phyloP scores from a whole-genome alignment of 2,329 filamentous ascomycete species.

The Trichoderma harzianum region DNA sequence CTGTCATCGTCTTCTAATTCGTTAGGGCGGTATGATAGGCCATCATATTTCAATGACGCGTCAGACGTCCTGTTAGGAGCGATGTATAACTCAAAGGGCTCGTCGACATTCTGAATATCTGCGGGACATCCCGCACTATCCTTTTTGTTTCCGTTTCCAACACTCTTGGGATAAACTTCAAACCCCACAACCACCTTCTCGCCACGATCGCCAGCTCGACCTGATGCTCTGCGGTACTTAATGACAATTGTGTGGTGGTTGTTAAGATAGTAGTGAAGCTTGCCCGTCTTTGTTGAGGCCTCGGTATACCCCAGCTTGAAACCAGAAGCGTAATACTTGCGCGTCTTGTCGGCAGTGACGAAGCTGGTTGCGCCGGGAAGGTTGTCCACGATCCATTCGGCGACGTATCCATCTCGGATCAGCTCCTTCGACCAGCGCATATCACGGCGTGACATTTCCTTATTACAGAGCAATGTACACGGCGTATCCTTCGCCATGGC shows the following conservation, averaged over 20 bases:
- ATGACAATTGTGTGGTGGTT: constrained; percentile 87
- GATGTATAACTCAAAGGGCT: constrained; percentile 67
- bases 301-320: constrained; percentile 85
- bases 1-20: constrained; percentile 50
- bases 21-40: constrained; percentile 55
- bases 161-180: constrained; percentile 85
- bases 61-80: constrained; percentile 58
- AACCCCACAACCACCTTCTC: constrained; percentile 83
- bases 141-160: constrained; percentile 59
- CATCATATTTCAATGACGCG: constrained; percentile 45
- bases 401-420: constrained; percentile 76
- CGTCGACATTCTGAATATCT: constrained; percentile 59
- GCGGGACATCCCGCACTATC: constrained; percentile 64
- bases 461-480: constrained; percentile 70
- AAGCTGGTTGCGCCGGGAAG: constrained; percentile 86
- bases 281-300: constrained; percentile 54
- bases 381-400: constrained; percentile 92
- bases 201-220: constrained; percentile 63
- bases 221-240: constrained; percentile 69
- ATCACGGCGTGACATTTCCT: constrained; percentile 60
- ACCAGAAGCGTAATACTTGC: constrained; percentile 85
- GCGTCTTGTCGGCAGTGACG: constrained; percentile 76
- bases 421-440: constrained; percentile 67
- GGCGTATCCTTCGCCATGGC: constrained; percentile 72
- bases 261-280: constrained; percentile 70